Evolutionary conservation across 768 basidiomycete species (phyloP), one percentile per base, ranked within the genome.

Genomic region (Cyclocybe aegerita): DNA sequence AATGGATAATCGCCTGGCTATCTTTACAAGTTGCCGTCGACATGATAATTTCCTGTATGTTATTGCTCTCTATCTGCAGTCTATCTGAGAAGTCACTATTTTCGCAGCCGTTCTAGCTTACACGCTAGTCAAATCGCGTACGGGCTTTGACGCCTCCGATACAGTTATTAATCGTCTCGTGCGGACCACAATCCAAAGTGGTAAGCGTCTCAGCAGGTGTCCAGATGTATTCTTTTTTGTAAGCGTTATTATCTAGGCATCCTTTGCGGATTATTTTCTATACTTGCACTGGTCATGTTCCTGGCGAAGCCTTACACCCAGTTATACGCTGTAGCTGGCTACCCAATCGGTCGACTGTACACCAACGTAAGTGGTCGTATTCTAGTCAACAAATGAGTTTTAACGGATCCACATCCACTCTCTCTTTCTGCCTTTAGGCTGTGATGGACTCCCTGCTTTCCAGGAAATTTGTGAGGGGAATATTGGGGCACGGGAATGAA

Each of bases 81-180:
- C 23, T 4, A 23, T 23, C 23, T 23, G 23, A 23, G 23, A 23
- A 23, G 23, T 23, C 23, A 23, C 23, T 23, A 23, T 23, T 75
- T 35, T 69, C 73, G 58, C 57, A 60, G 60, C 34, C 56, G 43
- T 50, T 30, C 54, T 59, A n/a, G 37, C 4, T 9, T 39, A 37
- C 12, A 16, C 14, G 39, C 43, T 12, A n/a, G 29, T 34, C 41
- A 16, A 37, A 7, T 46, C 9, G 16, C 36, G 36, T 15, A 37
- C 36, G 10, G 36, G 36, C 14, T 37, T 11, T 5, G 32, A 23
- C 15, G 46, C 36, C 5, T 48, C 43, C 33, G 52, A 38, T 9
- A 15, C 31, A 17, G 11, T 37, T 11, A 37, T 37, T 37, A 37
- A 37, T 53, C 47, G 4, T 48, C 31, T 32, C 11, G 31, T 14